Conservation (phyloP, 768 basidiomycete genomes). For the Boletellus sp. region DNA sequence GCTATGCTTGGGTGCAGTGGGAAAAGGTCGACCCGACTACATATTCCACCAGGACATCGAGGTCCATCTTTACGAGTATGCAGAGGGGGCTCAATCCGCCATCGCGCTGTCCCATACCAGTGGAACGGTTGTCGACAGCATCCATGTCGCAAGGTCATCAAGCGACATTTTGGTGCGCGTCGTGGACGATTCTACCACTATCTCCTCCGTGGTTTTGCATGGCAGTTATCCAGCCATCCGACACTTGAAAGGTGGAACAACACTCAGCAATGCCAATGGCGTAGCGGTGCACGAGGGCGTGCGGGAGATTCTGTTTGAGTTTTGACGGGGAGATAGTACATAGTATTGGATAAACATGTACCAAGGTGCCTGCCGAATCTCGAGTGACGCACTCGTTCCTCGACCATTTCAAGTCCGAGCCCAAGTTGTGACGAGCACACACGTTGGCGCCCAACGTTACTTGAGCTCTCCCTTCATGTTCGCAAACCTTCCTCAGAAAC, state of each 20-base stretch:
- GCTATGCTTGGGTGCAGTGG: conserved; percentile 31
- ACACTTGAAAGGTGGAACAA: conserved; percentile 7
- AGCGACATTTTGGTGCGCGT: conserved; percentile 5
- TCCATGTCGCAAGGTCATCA: conserved; percentile 12
- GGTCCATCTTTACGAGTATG: conserved; percentile 51
- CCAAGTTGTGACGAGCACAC: too few relatives aligned
- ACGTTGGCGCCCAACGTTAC: too few relatives aligned
- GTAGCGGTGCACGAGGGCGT: conserved; percentile 1
- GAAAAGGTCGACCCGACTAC: conserved; percentile 50
- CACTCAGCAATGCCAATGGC: background rate
- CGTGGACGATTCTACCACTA: conserved; percentile 4
- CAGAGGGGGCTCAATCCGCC: conserved; percentile 34
- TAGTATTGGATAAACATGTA: too few relatives aligned
- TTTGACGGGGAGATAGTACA: conserved; percentile 2
- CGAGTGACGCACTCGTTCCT: too few relatives aligned
- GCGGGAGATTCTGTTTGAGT: conserved; percentile 7
- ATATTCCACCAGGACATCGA: conserved; percentile 39
- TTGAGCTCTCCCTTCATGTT: conserved; percentile 44
- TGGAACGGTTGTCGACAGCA: conserved; percentile 4
- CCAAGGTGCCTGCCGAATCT: too few relatives aligned
- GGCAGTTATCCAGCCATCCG: conserved; percentile 12
- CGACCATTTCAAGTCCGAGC: too few relatives aligned
- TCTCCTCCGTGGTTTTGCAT: conserved; percentile 13
- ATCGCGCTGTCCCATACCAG: conserved; percentile 15
- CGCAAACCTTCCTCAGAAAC: conserved; percentile 64